Evolutionary conservation across 805 yeast genomes (phyloP).

Genomic region (Hanseniaspora jakobsenii): DNA sequence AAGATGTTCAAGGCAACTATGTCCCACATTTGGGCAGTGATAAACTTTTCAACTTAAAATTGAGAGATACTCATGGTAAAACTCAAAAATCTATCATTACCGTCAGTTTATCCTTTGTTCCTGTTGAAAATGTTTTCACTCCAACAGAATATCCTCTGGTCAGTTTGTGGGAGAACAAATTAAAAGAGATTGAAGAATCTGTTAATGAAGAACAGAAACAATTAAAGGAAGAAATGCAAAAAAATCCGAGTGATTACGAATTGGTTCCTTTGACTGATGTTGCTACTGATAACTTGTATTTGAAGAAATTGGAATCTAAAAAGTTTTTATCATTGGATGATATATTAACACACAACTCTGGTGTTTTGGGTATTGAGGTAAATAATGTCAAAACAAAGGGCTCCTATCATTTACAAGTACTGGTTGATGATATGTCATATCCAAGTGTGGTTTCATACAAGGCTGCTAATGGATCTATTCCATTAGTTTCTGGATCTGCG

Average conservation of each 20-base stretch:
- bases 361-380: constrained; percentile 47
- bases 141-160: constrained; percentile 42
- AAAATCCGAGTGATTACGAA: constrained; percentile 52
- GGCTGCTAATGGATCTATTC: constrained; percentile 36
- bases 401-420: constrained; percentile 38
- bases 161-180: constrained; percentile 7
- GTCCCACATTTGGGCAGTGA: constrained; percentile 29
- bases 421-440: constrained; percentile 51
- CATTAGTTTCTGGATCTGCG: constrained; percentile 41
- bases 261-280: constrained; percentile 42
- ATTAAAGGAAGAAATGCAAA: constrained; percentile 40
- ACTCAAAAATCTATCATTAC: constrained; percentile 35
- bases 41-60: constrained; percentile 22
- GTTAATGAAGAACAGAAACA: constrained; percentile 36
- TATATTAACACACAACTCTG: constrained; percentile 46
- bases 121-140: constrained; percentile 51
- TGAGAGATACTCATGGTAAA: constrained; percentile 2
- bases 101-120: constrained; percentile 52
- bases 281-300: constrained; percentile 29
- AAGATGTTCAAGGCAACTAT: constrained; percentile 30
- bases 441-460: constrained; percentile 47
- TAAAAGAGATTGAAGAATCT: constrained; percentile 31
- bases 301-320: constrained; percentile 27
- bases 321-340: constrained; percentile 41
- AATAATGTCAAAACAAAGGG: constrained; percentile 35